Evolutionary conservation across 1,139 yeast genomes (phyloP).

Genomic region (Geotrichum restrictum): DNA sequence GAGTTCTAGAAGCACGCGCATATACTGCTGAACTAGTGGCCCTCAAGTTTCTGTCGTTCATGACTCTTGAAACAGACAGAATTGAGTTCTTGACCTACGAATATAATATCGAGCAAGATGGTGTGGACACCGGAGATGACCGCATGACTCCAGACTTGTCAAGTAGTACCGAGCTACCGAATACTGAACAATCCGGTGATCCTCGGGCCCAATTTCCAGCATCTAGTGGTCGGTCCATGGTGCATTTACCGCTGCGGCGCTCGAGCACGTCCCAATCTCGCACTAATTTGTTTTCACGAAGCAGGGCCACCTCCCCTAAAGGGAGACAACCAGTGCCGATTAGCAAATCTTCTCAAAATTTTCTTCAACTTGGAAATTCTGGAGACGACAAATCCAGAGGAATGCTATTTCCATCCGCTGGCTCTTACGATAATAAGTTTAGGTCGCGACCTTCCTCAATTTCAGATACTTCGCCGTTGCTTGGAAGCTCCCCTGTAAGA

Average conservation of each 20-base stretch:
- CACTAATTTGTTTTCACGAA: not conserved
- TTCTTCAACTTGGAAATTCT: not conserved
- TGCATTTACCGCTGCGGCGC: not conserved
- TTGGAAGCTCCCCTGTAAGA: conserved; percentile 7
- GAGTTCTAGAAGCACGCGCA: conserved; percentile 34
- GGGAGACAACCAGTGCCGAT: conserved; percentile 1
- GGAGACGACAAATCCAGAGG: not conserved
- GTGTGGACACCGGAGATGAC: not conserved
- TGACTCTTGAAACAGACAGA: conserved; percentile 29
- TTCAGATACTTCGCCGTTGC: conserved; percentile 15
- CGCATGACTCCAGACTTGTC: no score
- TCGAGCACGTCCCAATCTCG: not conserved
- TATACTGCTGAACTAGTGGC: conserved; percentile 35
- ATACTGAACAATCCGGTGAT: no score
- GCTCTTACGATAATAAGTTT: conserved; percentile 3
- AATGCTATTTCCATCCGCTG: not conserved
- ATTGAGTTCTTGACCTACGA: conserved; percentile 34
- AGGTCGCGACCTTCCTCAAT: conserved; percentile 2
- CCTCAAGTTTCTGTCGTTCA: conserved; percentile 29
- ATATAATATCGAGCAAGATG: conserved; percentile 14
- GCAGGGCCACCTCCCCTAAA: conserved; percentile 1
- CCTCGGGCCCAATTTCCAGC: not conserved
- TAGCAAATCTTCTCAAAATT: not conserved
- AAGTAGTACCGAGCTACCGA: no score
- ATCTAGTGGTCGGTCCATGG: not conserved